Evolutionary conservation across 2,329 filamentous ascomycete species (phyloP), one percentile per base, ranked within the genome.

Genomic region (Teratosphaeria epicoccoides): DNA sequence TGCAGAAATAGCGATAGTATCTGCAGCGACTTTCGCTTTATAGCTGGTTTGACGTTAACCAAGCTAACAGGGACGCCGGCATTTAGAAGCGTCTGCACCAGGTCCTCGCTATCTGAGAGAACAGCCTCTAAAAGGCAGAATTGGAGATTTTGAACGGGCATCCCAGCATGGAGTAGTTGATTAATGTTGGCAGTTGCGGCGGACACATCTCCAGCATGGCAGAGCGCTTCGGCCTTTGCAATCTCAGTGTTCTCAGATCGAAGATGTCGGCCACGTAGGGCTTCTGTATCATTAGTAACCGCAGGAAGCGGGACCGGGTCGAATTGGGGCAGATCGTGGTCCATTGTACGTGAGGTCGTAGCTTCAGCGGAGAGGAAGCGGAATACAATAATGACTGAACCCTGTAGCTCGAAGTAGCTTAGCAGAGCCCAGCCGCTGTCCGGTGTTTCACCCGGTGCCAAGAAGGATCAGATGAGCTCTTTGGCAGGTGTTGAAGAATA

Each of bases 1-100:
- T 47, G 37, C 28, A 47, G 29, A 24, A 53, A 49, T 24, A 44
- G 25, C 24, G 47, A 44, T 23, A 50, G 47, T n/a, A 53, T 47
- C 14, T 3, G 17, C 12, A 50, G 25, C 29, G 51, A 49, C 43
- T 49, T 49, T 46, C 49, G 33, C n/a, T 24, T 40, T 29, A 46
- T 37, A 9, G 51, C 47, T 10, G 20, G 25, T 24, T 49, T 45
- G 47, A 49, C 47, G 23, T 25, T 25, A 23, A 22, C 24, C n/a
- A 45, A 43, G 28, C 25, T 25, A 20, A 47, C 40, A 23, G 47
- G 47, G 11, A 52, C 37, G 28, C 43, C 47, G n/a, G 25, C 37
- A 24, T 10, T n/a, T 28, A 52, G 28, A 22, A 52, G 47, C 26
- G 24, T 23, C 40, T 43, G 47, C 47, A 52, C 47, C n/a, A 46